Conservation (phyloP, 1,284 basidiomycete genomes). For the Sanghuangporus sanghuang region DNA sequence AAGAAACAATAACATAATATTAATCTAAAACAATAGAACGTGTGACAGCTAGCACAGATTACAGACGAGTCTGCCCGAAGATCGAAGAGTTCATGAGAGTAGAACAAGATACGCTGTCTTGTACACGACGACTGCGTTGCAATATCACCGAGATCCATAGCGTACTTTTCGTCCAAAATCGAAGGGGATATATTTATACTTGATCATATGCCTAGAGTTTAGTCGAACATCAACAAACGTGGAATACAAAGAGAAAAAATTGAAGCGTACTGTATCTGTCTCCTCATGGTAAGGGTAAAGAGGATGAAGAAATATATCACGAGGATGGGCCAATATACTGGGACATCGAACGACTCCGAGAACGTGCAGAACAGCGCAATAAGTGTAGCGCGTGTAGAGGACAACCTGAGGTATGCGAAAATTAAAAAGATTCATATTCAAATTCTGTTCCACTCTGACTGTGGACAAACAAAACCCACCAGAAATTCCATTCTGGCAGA, state of each 20-base stretch:
- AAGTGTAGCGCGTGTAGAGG: constrained; percentile 83
- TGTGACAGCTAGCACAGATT: background rate
- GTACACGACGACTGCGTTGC: background rate
- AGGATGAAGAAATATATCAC: constrained; percentile 90
- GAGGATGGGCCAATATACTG: constrained; percentile 98
- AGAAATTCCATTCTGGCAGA: constrained; percentile 94
- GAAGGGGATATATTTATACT: constrained; percentile 93
- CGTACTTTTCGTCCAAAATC: constrained; percentile 85
- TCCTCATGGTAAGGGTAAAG: constrained; percentile 86
- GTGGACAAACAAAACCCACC: constrained; percentile 46
- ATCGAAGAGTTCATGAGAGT: background rate
- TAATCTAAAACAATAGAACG: background rate
- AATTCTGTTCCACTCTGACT: no score
- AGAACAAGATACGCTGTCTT: background rate
- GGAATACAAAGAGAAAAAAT: background rate
- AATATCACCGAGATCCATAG: constrained; percentile 41
- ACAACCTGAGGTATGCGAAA: constrained; percentile 59
- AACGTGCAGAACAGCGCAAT: constrained; percentile 78
- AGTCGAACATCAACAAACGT: background rate
- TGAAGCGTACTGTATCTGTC: constrained; percentile 84
- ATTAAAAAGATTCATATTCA: background rate
- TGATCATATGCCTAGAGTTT: constrained; percentile 89
- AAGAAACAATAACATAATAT: background rate
- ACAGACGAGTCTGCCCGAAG: background rate
- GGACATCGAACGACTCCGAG: constrained; percentile 85